Evolutionary conservation across 75 land plant species (phyloP).

Genomic region (Ceratopteris richardii): DNA sequence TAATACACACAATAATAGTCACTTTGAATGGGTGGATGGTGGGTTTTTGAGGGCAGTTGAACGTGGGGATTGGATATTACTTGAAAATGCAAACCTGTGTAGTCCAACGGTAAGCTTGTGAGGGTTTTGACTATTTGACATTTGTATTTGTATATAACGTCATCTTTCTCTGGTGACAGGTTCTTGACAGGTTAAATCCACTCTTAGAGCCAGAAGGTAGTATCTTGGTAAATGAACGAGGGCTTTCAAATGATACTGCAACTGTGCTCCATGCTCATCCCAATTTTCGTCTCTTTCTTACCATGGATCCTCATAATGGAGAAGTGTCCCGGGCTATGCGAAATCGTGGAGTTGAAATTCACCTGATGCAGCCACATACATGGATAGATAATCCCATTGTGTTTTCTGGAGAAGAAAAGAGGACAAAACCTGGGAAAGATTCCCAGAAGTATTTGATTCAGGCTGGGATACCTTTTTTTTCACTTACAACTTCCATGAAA

Average conservation of each 20-base stretch:
- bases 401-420: slow-evolving; percentile 3
- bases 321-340: slow-evolving; percentile 99
- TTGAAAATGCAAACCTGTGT: slow-evolving; percentile 95
- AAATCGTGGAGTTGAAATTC: slow-evolving; percentile 92
- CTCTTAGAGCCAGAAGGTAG: slow-evolving; percentile 71
- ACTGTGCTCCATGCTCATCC: slow-evolving; percentile 65
- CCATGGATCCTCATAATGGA: slow-evolving; percentile 78
- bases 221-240: slow-evolving; percentile 89
- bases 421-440: slow-evolving; percentile 22
- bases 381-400: slow-evolving; percentile 4
- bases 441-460: slow-evolving; percentile 40
- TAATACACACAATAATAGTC: slow-evolving; percentile 27
- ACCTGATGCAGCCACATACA: slow-evolving; percentile 57
- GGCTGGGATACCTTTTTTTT: slow-evolving; percentile 51
- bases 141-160: not conserved
- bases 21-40: slow-evolving; percentile 94
- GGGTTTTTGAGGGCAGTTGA: slow-evolving; percentile 76
- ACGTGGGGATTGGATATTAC: slow-evolving; percentile 88
- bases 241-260: slow-evolving; percentile 77
- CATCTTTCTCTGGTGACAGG: slow-evolving; percentile 29
- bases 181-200: slow-evolving; percentile 94
- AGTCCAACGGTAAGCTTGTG: slow-evolving; percentile 97
- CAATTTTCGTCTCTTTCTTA: slow-evolving; percentile 84
- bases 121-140: slow-evolving; percentile 1
- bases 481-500: slow-evolving; percentile 55